A percentile compares a stretch with the other conserved stretches of the same genome.
phyloP scores from a whole-genome alignment of 2,329 filamentous ascomycete species.

The Fusarium tricinctum region DNA sequence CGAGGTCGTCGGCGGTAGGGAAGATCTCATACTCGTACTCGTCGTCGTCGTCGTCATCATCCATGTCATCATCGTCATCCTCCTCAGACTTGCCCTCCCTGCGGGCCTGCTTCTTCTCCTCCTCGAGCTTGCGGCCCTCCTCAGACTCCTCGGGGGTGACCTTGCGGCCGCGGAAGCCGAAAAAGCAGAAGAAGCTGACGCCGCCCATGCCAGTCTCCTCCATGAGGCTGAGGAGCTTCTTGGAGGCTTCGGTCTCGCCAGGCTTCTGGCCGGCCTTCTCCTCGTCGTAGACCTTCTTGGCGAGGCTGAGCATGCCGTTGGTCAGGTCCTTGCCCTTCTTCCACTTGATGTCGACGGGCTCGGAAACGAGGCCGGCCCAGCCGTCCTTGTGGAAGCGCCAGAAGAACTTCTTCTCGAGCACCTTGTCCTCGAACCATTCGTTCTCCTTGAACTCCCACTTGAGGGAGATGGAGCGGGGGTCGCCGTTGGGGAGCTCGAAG shows the following conservation, averaged over 20 bases:
- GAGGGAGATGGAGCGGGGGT: constrained; percentile 84
- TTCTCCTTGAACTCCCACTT: constrained; percentile 85
- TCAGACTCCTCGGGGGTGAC: constrained; percentile 80
- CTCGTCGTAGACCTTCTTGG: constrained; percentile 76
- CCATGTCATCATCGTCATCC: constrained; percentile 57
- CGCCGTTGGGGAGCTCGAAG: constrained; percentile 82
- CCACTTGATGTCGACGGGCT: constrained; percentile 91
- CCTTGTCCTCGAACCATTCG: constrained; percentile 82
- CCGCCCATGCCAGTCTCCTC: constrained; percentile 73
- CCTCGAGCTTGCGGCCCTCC: constrained; percentile 71
- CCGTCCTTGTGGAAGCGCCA: constrained; percentile 78
- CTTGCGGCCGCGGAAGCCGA: constrained; percentile 80
- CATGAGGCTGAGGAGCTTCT: constrained; percentile 67
- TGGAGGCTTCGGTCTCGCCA: constrained; percentile 63
- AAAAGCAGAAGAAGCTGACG: constrained; percentile 89
- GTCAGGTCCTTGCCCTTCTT: constrained; percentile 86
- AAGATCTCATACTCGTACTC: constrained; percentile 85
- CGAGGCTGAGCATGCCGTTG: constrained; percentile 81
- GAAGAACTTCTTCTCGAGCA: constrained; percentile 93
- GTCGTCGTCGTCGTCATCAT: constrained; percentile 74
- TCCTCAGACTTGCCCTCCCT: constrained; percentile 63
- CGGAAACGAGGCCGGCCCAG: constrained; percentile 84
- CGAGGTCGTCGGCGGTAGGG: constrained; percentile 87
- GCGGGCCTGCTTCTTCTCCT: constrained; percentile 66
- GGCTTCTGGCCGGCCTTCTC: constrained; percentile 61